Conservation (phyloP, 768 basidiomycete genomes). For the Hirschioporus abietinus region DNA sequence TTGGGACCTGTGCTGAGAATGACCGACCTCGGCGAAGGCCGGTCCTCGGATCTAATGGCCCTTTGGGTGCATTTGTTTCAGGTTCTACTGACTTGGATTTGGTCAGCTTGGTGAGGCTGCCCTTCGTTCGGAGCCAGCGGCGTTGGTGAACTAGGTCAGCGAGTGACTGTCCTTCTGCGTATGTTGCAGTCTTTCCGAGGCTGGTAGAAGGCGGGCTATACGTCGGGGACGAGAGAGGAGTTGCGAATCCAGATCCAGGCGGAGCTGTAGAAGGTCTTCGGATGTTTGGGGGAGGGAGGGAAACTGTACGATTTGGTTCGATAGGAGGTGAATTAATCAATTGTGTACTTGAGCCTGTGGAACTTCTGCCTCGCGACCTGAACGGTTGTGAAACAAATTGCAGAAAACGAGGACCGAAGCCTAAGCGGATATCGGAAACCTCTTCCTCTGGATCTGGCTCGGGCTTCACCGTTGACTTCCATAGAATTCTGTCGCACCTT, state of each 20-base stretch:
- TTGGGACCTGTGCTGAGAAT: not conserved
- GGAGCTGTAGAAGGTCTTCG: slow-evolving; percentile 15
- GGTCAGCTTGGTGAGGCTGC: not conserved
- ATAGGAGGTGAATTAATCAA: slow-evolving; percentile 20
- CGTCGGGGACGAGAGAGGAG: not conserved
- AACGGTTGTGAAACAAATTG: slow-evolving; percentile 52
- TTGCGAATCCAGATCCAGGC: slow-evolving; percentile 14
- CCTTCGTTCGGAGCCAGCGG: not conserved
- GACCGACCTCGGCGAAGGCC: slow-evolving; percentile 3
- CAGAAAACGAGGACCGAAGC: slow-evolving; percentile 43
- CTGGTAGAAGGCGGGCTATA: not conserved
- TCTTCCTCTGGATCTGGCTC: slow-evolving; percentile 38
- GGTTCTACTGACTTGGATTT: slow-evolving; percentile 1
- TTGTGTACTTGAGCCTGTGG: slow-evolving; percentile 15
- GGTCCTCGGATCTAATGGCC: slow-evolving; percentile 4
- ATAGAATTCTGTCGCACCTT: slow-evolving; percentile 83
- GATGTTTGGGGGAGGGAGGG: slow-evolving; percentile 7
- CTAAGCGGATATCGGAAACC: slow-evolving; percentile 22
- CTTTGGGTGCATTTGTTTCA: not conserved
- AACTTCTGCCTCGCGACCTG: slow-evolving; percentile 29
- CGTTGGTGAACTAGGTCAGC: not conserved
- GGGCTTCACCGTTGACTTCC: slow-evolving; percentile 64
- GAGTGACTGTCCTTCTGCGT: not conserved
- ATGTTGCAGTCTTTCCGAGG: not conserved
- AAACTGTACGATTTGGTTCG: slow-evolving; percentile 9